Conservation (phyloP, 1,139 yeast species). For the Debaryomyces sp. region DNA sequence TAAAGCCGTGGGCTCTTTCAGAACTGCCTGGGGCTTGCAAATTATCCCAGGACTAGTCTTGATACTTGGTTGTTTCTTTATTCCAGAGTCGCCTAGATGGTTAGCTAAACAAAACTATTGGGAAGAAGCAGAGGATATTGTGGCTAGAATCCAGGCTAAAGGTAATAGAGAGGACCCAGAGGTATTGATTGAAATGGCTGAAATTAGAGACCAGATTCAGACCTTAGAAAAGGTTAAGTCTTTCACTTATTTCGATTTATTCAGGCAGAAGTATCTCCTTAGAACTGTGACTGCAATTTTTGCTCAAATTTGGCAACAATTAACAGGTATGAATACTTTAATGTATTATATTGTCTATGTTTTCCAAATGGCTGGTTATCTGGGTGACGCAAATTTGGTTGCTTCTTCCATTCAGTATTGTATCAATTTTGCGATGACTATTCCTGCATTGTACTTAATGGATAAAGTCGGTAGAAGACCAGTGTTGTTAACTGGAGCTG, state of each 20-base stretch:
- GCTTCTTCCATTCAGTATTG: constrained; percentile 39
- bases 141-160: constrained; percentile 32
- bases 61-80: constrained; percentile 40
- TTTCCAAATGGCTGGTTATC: constrained; percentile 37
- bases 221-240: constrained; percentile 26
- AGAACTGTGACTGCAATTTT: constrained; percentile 34
- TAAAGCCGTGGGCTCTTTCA: constrained; percentile 44
- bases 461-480: constrained; percentile 61
- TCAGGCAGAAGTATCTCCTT: constrained; percentile 29
- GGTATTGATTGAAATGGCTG: constrained; percentile 34
- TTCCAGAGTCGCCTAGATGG: constrained; percentile 45
- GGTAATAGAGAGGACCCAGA: constrained; percentile 35
- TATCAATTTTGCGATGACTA: constrained; percentile 43
- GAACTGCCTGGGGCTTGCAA: constrained; percentile 58
- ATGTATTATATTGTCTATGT: constrained; percentile 40
- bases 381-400: constrained; percentile 28
- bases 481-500: constrained; percentile 44
- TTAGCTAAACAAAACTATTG: constrained; percentile 38
- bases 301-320: constrained; percentile 41
- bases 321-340: constrained; percentile 43
- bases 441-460: constrained; percentile 47
- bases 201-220: constrained; percentile 36
- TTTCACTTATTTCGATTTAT: constrained; percentile 32
- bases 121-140: constrained; percentile 37
- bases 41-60: constrained; percentile 54